Percentiles rank a stretch among this genome's conserved stretches.
Conservation (phyloP, 2,329 filamentous ascomycete genomes). For the Aureobasidium melanogenum region DNA sequence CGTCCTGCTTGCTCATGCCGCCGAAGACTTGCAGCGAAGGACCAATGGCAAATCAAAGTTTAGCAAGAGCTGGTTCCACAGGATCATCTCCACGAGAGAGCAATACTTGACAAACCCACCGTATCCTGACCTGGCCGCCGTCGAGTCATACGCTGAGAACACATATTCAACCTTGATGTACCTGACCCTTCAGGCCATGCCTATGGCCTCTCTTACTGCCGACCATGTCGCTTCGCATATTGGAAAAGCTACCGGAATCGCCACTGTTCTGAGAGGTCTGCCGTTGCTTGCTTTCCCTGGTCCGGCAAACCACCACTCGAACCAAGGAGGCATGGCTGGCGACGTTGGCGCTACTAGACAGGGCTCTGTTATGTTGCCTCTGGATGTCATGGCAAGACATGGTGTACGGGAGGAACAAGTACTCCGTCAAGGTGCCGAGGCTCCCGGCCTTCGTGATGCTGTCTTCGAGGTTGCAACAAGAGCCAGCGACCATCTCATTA, state of each 20-base stretch:
- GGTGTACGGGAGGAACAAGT: constrained; percentile 84
- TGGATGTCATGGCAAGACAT: constrained; percentile 80
- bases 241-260: constrained; percentile 86
- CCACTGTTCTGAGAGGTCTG: constrained; percentile 75
- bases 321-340: constrained; percentile 34
- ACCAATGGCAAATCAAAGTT: constrained; percentile 41
- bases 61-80: constrained; percentile 49
- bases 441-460: constrained; percentile 74
- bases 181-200: constrained; percentile 69
- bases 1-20: constrained; percentile 66
- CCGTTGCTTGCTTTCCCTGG: constrained; percentile 77
- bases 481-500: constrained; percentile 92
- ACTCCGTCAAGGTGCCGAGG: constrained; percentile 68
- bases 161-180: constrained; percentile 93
- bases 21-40: constrained; percentile 46
- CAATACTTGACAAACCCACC: constrained; percentile 76
- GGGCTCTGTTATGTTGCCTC: constrained; percentile 66
- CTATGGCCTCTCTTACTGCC: constrained; percentile 70
- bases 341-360: constrained; percentile 39
- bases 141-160: constrained; percentile 88
- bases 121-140: constrained; percentile 59
- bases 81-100: constrained; percentile 73
- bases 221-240: constrained; percentile 94
- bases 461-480: constrained; percentile 87
- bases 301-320: constrained; percentile 47